These are phyloP conservation scores for Coemansia sp. DNA, from an alignment of 192 early-diverging fungal species.

Conservation along the genomic window DNA sequence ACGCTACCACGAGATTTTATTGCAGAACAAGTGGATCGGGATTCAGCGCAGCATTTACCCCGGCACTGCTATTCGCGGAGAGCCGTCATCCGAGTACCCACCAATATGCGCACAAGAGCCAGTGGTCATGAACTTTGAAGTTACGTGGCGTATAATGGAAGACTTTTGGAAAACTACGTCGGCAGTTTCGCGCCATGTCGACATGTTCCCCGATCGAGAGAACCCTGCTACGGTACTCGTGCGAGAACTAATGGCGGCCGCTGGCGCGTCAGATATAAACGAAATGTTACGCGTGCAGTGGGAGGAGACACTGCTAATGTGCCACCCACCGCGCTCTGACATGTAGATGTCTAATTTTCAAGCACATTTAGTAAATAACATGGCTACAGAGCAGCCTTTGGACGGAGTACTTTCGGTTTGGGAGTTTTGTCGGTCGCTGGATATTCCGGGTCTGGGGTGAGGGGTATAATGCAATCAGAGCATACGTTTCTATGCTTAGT, in stretches of 20 bases:
- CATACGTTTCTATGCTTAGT: too few species aligned
- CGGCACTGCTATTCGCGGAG: constrained; percentile 12
- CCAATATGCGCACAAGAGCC: constrained; percentile 8
- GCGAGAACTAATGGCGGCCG: constrained; percentile 34
- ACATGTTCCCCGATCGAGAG: constrained; percentile 25
- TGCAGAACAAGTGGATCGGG: constrained; percentile 10
- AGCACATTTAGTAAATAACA: neutral
- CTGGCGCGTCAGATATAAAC: constrained; percentile 25
- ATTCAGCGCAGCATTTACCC: constrained; percentile 25
- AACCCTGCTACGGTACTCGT: constrained; percentile 13
- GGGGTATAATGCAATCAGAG: neutral
- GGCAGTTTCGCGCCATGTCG: constrained; percentile 10
- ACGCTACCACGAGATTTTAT: constrained; percentile 25
- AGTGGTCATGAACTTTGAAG: constrained; percentile 22
- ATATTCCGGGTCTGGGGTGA: neutral
- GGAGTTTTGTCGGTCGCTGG: neutral
- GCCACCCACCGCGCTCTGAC: constrained; percentile 18
- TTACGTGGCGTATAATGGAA: constrained; percentile 26
- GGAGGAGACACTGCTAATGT: constrained; percentile 30
- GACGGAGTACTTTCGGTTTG: neutral
- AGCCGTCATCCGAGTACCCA: constrained; percentile 15
- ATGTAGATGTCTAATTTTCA: neutral
- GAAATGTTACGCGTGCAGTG: constrained; percentile 32
- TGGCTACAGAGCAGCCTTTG: neutral
- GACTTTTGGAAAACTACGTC: constrained; percentile 36